Conservation (phyloP, 495 filamentous ascomycete species). For the Achaetomiella virescens region DNA sequence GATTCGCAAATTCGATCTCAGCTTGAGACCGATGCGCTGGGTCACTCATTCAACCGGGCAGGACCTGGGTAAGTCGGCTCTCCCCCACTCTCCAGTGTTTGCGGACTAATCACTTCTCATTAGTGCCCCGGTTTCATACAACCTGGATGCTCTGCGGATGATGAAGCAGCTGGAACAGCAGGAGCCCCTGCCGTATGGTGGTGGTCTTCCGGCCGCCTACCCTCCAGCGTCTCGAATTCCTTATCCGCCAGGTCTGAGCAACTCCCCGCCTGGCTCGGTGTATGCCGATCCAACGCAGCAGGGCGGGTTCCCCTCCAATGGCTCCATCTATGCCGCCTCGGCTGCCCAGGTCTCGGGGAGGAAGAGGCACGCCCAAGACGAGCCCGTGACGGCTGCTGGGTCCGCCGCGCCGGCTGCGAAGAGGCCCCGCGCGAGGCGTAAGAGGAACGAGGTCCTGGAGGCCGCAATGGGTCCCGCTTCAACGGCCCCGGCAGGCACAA, state of each 20-base stretch:
- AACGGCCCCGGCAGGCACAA: not conserved
- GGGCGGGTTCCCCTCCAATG: slow-evolving; percentile 7
- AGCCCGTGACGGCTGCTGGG: not conserved
- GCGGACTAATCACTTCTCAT: not conserved
- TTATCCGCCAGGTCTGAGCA: slow-evolving; percentile 5
- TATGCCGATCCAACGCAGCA: slow-evolving; percentile 9
- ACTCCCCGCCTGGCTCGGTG: not conserved
- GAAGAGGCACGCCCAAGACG: slow-evolving; percentile 15
- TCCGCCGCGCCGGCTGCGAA: slow-evolving; percentile 11
- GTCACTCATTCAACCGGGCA: not conserved
- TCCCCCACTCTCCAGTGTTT: not conserved
- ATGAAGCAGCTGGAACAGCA: slow-evolving; percentile 9
- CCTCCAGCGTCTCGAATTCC: slow-evolving; percentile 4
- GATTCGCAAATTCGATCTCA: slow-evolving; percentile 26
- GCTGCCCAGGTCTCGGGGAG: slow-evolving; percentile 15
- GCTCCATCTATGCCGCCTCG: slow-evolving; percentile 20
- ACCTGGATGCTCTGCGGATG: not conserved
- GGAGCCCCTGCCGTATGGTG: not conserved
- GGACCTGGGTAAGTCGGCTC: slow-evolving; percentile 8
- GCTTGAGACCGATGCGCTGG: slow-evolving; percentile 20
- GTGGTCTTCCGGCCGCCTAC: not conserved
- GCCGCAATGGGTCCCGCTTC: not conserved
- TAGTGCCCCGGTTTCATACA: not conserved
- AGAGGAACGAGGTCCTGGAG: slow-evolving; percentile 10
- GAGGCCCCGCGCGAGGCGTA: slow-evolving; percentile 19